Base-by-base conservation (phyloP, 2,329 filamentous ascomycete species). In the Fusarium sp. region DNA sequence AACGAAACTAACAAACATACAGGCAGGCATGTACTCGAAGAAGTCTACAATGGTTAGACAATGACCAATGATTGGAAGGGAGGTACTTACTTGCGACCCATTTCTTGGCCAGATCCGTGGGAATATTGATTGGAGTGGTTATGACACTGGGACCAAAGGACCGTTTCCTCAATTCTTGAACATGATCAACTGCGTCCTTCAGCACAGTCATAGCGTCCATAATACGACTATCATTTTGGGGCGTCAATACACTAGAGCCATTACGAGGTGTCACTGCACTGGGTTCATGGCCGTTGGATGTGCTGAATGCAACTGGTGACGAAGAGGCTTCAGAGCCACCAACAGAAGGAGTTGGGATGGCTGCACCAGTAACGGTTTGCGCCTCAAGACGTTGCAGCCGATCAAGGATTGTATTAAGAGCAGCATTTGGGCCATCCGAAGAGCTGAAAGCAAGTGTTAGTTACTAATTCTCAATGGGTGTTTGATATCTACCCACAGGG, bases 381-480 rank as follows among this genome's bases (percentile, higher is more conserved):
- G 74, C 62, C 57, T 78, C 77, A 16, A 78, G 74, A 5, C 76
- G 76, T 16, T 77, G 73, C 1, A 79, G 40, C 6, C 77, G 70
- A 53, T 78, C 72, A 10, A 79, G 74, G 24, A 79, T 79, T 20
- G 72, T 72, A 6, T 67, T 56, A 3, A 78, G 62, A 15, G 77
- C 71, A 54, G 57, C 56, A 40, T 68, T 65, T 16, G 60, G 53
- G 8, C 32, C 34, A 11, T 47, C 45, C 5, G 32, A 41, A 15
- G 69, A 62, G 16, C 69, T 76, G 49, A 43, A 43, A 27, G 22
- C 15, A 48, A 43, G 40, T 34, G 56, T 67, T 24, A 74, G 60
- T 43, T 24, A 34, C 20, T 18, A 65, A 63, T 49, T 48, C 46
- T 34, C 43, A 45, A 20, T 24, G 46, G 16, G 12, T 8, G 34